Evolutionary conservation across 106 monocot species (phyloP), one percentile per base, ranked within the genome.

Genomic region (Ottelia alismoides): DNA sequence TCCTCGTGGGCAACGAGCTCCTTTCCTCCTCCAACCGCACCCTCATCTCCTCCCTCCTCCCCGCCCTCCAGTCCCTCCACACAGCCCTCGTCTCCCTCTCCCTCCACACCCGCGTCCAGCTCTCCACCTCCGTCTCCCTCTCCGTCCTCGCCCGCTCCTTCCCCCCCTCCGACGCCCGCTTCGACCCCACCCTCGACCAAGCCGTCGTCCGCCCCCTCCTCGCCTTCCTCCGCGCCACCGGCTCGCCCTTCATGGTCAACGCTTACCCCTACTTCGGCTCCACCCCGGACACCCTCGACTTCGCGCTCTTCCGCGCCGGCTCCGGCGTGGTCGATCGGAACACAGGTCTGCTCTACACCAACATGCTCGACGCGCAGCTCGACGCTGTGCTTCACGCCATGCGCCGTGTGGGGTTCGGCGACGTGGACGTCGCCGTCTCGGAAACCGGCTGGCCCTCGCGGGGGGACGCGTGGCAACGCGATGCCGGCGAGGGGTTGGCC

Each of bases 291-390:
- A 85, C 82, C 7, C 72, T 92, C 1, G 66, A 92, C 44, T 82
- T 73, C 56, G 92, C 85, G 0, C 62, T 85, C 12, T 92, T 92
- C 65, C 56, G 81, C 52, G 25, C 72, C 17, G 78, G 72, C 58
- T 20, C 51, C 11, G 81, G 78, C 20, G 56, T 78, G 43, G n/a
- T 60, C 25, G 92, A 92, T 58, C 17, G 30, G 2, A 27, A 49
- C 47, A 82, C 92, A 1, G 61, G 75, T 18, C 18, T 76, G 45
- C 17, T 45, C n/a, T 92, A 92, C 76, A 44, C 76, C 0, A 85
- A 76, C 73, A 92, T 92, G 92, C 51, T 92, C 17, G 85, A 85
- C 44, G 92, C 70, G 23, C 92, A 92, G 58, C 61, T 92, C 17
- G 92, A 92, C 31, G 85, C 92, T 1, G 76, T 85, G 9, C 72